Evolutionary conservation across 805 yeast genomes (phyloP).

Genomic region (Saturnispora halmiae): DNA sequence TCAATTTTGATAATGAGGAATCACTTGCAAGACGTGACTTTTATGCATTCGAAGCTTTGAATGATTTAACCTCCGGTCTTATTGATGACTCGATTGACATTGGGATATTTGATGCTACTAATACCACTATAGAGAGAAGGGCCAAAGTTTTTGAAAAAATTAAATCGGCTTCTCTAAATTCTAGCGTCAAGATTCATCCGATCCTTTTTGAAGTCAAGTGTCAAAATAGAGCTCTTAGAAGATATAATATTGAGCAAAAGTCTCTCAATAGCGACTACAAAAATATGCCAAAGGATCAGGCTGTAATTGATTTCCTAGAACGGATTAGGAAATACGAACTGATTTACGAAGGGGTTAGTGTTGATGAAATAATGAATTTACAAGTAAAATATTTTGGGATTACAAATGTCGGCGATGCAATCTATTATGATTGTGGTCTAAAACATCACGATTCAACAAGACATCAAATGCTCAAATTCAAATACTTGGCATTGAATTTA

Average conservation of each 20-base stretch:
- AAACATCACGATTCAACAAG: slow-evolving; percentile 21
- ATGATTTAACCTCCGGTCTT: slow-evolving; percentile 65
- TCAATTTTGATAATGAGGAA: slow-evolving; percentile 26
- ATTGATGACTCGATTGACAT: slow-evolving; percentile 75
- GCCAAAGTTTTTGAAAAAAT: slow-evolving; percentile 44
- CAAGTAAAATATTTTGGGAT: slow-evolving; percentile 26
- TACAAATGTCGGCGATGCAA: slow-evolving; percentile 29
- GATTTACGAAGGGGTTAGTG: slow-evolving; percentile 31
- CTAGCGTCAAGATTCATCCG: slow-evolving; percentile 34
- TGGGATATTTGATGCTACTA: slow-evolving; percentile 76
- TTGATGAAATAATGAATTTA: slow-evolving; percentile 25
- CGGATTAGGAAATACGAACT: slow-evolving; percentile 44
- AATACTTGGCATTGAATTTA: slow-evolving; percentile 21
- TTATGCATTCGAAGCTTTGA: slow-evolving; percentile 92
- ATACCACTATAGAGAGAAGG: slow-evolving; percentile 53
- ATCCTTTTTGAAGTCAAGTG: slow-evolving; percentile 54
- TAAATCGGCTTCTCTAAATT: slow-evolving; percentile 42
- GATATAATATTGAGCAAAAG: slow-evolving; percentile 57
- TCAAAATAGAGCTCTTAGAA: slow-evolving; percentile 39
- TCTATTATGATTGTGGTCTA: slow-evolving; percentile 28
- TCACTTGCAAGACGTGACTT: slow-evolving; percentile 64
- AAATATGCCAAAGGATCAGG: slow-evolving; percentile 40
- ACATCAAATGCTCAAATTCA: slow-evolving; percentile 23
- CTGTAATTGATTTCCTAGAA: slow-evolving; percentile 51
- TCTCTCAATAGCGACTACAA: slow-evolving; percentile 54